These are phyloP conservation scores for Xerocomellus chrysenteron DNA, from an alignment of 768 basidiomycete species.

Conservation along the genomic window DNA sequence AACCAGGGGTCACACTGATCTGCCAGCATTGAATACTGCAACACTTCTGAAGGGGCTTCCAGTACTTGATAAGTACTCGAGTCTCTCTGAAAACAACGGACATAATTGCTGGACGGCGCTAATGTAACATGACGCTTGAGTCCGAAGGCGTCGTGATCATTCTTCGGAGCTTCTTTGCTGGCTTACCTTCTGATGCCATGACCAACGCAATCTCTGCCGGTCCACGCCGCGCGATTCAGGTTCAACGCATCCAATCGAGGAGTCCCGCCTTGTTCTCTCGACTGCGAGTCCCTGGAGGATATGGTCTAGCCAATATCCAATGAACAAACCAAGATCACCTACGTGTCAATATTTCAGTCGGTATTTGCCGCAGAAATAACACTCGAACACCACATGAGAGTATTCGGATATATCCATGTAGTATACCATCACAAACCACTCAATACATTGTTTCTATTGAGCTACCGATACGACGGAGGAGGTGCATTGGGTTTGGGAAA, in stretches of 20 bases:
- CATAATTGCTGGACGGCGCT: neutral
- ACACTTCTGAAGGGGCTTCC: neutral
- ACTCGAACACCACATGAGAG: no score
- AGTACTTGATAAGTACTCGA: neutral
- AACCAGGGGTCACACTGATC: neutral
- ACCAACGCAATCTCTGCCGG: conserved; percentile 18
- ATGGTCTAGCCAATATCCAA: neutral
- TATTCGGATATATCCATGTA: no score
- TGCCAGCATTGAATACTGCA: neutral
- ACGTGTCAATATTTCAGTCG: no score
- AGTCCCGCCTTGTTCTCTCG: neutral
- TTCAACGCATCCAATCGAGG: neutral
- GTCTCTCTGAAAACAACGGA: neutral
- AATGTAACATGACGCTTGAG: neutral
- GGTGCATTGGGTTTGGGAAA: no score
- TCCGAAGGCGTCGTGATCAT: conserved; percentile 22
- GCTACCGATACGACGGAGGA: no score
- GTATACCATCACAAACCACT: no score
- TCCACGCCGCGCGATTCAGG: neutral
- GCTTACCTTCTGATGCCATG: conserved; percentile 10
- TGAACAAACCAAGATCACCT: neutral
- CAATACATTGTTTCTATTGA: no score
- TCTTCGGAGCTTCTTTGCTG: conserved; percentile 15
- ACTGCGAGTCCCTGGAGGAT: neutral
- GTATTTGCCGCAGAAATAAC: no score